A percentile compares a stretch with the other conserved stretches of the same genome.
Conservation (phyloP, 495 filamentous ascomycete genomes). For the Achaetomiella virescens region DNA sequence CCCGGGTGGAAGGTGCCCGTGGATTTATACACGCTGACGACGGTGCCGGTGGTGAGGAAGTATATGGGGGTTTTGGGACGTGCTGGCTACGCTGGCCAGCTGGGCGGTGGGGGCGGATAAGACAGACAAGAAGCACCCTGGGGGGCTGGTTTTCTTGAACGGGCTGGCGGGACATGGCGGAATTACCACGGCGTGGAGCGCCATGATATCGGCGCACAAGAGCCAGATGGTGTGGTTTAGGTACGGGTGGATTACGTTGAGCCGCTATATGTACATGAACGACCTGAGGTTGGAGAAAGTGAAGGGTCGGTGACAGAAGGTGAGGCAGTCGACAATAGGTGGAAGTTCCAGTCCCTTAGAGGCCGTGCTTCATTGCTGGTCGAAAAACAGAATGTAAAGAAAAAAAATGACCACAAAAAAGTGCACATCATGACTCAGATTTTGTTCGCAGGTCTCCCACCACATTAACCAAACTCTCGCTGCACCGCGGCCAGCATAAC, state of each 20-base stretch:
- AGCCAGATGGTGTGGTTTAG: constrained; percentile 99
- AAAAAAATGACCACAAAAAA: no score
- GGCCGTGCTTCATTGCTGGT: no score
- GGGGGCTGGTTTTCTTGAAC: constrained; percentile 63
- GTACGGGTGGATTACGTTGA: constrained; percentile 88
- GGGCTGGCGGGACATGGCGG: constrained; percentile 47
- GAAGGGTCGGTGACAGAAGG: constrained; percentile 13
- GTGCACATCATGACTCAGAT: no score
- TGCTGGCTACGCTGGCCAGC: constrained; percentile 54
- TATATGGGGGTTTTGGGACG: constrained; percentile 73
- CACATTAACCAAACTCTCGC: background rate
- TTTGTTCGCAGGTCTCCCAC: no score
- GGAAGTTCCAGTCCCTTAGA: no score
- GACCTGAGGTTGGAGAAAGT: constrained; percentile 63
- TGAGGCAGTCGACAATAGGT: no score
- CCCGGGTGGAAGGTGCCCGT: constrained; percentile 66
- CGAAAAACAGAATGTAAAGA: no score
- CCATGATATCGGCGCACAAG: constrained; percentile 81
- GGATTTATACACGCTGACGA: constrained; percentile 74
- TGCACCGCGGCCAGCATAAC: background rate
- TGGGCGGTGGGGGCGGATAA: constrained; percentile 35
- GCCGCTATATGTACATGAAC: constrained; percentile 94
- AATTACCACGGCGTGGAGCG: constrained; percentile 57
- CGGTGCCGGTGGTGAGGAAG: constrained; percentile 65
- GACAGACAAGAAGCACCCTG: constrained; percentile 40